Evolutionary conservation across 1,139 yeast genomes (phyloP).

Genomic region (Geotrichum restrictum): DNA sequence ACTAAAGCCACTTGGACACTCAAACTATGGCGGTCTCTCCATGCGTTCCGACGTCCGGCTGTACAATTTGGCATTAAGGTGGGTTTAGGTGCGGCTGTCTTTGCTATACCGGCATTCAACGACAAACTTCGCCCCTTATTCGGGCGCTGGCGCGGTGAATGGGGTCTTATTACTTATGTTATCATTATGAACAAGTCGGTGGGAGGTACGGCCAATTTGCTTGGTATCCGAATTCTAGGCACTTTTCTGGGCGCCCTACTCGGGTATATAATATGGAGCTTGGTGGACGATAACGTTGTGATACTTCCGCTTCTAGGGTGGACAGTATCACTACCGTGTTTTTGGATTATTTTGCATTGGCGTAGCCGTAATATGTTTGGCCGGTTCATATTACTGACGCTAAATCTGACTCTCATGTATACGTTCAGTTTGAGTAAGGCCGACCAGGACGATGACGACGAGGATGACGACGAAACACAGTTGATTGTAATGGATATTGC

Average conservation of each 20-base stretch:
- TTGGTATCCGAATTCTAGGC: conserved; percentile 71
- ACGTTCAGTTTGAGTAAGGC: conserved; percentile 64
- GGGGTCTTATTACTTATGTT: conserved; percentile 77
- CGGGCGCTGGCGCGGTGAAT: conserved; percentile 71
- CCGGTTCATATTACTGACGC: conserved; percentile 69
- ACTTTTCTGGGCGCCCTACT: conserved; percentile 65
- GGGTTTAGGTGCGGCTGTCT: conserved; percentile 67
- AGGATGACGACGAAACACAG: conserved; percentile 63
- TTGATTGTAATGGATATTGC: conserved; percentile 77
- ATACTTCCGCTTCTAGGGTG: conserved; percentile 58
- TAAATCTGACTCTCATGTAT: conserved; percentile 73
- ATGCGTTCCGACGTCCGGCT: conserved; percentile 54
- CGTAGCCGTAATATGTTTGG: conserved; percentile 45
- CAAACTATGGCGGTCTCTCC: conserved; percentile 45
- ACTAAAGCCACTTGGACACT: conserved; percentile 20
- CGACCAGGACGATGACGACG: conserved; percentile 56
- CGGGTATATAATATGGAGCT: conserved; percentile 58
- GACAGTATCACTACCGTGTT: conserved; percentile 58
- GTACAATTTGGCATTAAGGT: conserved; percentile 77
- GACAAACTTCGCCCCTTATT: conserved; percentile 54
- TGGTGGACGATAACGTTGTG: conserved; percentile 55
- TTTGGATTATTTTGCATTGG: conserved; percentile 68
- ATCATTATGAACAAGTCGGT: conserved; percentile 81
- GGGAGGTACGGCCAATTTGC: conserved; percentile 83
- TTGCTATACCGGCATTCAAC: conserved; percentile 66